Base-by-base conservation (phyloP, 805 yeast species). In the Maudiozyma bulderi region DNA sequence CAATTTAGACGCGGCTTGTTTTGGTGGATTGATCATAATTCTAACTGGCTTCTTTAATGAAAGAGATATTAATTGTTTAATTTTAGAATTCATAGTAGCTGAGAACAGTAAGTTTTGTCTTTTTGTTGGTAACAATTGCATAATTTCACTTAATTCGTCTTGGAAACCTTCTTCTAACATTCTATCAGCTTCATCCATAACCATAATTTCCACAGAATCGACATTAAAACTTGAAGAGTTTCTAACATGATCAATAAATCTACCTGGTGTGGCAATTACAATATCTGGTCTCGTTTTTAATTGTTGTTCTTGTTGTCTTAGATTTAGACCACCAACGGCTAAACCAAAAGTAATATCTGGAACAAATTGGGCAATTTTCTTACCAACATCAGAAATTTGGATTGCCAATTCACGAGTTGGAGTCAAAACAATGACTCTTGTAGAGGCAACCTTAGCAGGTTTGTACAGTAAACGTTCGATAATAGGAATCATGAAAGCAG, bases 141-240 rank as follows among this genome's bases (percentile, higher is more conserved):
- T 76, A 52, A 93, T 91, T 66, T 93, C 99, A 15, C 88, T 84
- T 56, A 93, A 73, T 69, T 93, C 99, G 47, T 82, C 87, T 68
- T 90, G 96, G 79, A 93, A 93, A 62, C 99, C 99, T 70, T 93
- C 99, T 66, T 93, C 99, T 58, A 93, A 76, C 98, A 93, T 93
- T 73, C 99, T 82, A 75, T 93, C 99, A 52, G 99, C 99, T 73
- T 93, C 99, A 73, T 93, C 99, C 57, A 93, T 76, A 32, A 93
- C 95, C 59, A 93, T 73, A 47, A 93, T 86, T 71, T 93, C 99
- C 45, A 93, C 93, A 34, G 82, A 75, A 57, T 93, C 98, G 44
- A 89, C 95, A 45, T 81, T 80, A 66, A 93, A 93, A 47, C 93
- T 84, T 7, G 96, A 88, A 6, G 98, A 90, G 71, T 93, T 93